Evolutionary conservation across 345 rosid species (phyloP).

Genomic region (Camelina laxa): DNA sequence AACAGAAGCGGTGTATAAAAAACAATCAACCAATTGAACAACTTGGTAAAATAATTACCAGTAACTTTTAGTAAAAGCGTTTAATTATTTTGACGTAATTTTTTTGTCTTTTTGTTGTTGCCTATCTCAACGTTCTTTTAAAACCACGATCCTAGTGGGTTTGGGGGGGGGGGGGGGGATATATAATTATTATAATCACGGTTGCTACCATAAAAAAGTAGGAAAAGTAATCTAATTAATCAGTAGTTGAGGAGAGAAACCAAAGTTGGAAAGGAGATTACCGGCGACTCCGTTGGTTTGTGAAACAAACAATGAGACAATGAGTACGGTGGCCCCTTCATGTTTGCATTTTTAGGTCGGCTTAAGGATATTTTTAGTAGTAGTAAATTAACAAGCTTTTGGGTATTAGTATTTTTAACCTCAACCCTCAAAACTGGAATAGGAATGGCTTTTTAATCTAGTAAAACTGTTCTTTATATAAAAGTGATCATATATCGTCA

Average conservation of each 20-base stretch:
- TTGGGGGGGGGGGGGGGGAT: no score
- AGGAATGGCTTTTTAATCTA: neutral
- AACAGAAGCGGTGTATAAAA: neutral
- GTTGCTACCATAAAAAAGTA: neutral
- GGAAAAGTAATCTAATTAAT: neutral
- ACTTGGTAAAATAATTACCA: neutral
- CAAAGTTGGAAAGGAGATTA: conserved; percentile 5
- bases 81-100: neutral
- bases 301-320: neutral
- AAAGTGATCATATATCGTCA: neutral
- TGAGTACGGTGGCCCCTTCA: neutral
- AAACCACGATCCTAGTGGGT: neutral
- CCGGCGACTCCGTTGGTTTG: conserved; percentile 25
- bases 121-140: neutral
- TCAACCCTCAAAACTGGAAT: neutral
- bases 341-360: neutral
- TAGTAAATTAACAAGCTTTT: neutral
- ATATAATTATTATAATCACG: neutral
- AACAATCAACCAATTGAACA: neutral
- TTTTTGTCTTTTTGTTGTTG: neutral
- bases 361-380: no score
- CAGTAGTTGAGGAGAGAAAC: neutral
- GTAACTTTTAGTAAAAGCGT: neutral
- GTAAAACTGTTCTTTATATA: neutral
- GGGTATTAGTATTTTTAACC: neutral